Percentiles rank a stretch among this genome's conserved stretches.
These are phyloP conservation scores for Saturnispora sanitii DNA, from an alignment of 805 yeast species.

Conservation along the genomic window DNA sequence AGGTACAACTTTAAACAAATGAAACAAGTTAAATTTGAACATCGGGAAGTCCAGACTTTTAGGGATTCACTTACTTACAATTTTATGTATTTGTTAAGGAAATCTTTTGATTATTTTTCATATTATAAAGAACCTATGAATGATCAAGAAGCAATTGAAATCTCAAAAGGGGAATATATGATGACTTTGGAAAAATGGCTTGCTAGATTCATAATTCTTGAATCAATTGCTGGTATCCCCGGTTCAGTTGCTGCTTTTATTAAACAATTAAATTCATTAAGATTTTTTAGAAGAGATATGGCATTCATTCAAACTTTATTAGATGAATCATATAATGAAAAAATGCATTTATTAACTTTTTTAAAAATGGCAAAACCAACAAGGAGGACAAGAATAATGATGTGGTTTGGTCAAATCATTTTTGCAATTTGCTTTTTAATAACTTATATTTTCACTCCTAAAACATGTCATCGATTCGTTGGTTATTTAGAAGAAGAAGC, in stretches of 20 bases:
- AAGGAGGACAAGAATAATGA: conserved; percentile 41
- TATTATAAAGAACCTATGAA: conserved; percentile 53
- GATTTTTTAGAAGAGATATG: conserved; percentile 54
- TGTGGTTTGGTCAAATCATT: conserved; percentile 60
- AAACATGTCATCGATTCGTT: conserved; percentile 63
- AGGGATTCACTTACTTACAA: conserved; percentile 45
- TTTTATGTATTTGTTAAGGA: conserved; percentile 37
- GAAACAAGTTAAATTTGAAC: conserved; percentile 37
- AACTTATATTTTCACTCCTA: conserved; percentile 47
- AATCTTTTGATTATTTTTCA: conserved; percentile 49
- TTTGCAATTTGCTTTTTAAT: conserved; percentile 59
- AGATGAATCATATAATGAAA: conserved; percentile 71
- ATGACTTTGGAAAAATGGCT: conserved; percentile 62
- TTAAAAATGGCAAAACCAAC: conserved; percentile 57
- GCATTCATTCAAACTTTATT: conserved; percentile 68
- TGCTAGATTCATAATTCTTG: conserved; percentile 51
- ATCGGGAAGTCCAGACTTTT: conserved; percentile 36
- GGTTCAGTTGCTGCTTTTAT: conserved; percentile 69
- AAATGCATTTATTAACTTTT: conserved; percentile 67
- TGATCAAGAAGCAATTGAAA: conserved; percentile 20
- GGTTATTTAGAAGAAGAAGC: conserved; percentile 76
- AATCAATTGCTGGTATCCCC: conserved; percentile 72
- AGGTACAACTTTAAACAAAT: conserved; percentile 29
- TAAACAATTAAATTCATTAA: conserved; percentile 54
- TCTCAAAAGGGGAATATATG: conserved; percentile 27